Evolutionary conservation across 129 eudicot genomes (phyloP).

Genomic region (Mikania micrantha): DNA sequence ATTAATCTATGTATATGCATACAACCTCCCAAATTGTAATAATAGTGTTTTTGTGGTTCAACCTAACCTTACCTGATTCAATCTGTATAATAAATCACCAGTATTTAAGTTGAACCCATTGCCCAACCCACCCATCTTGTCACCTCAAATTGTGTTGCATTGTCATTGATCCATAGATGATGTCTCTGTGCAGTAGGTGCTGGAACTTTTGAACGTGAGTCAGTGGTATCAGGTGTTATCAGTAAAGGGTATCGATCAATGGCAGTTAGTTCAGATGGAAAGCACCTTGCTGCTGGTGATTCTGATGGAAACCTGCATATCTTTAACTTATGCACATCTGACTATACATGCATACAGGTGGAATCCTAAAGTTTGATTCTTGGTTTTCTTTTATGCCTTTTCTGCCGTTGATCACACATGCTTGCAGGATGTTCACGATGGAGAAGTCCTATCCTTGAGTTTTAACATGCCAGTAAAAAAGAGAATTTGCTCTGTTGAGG

Average conservation of each 20-base stretch:
- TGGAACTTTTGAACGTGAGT: slow-evolving; percentile 68
- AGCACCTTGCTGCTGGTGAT: slow-evolving; percentile 77
- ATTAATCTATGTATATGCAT: neutral
- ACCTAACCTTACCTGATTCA: neutral
- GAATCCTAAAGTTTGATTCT: neutral
- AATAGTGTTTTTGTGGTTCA: neutral
- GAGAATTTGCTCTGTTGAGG: slow-evolving; percentile 16
- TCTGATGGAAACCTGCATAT: slow-evolving; percentile 67
- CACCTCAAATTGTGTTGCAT: neutral
- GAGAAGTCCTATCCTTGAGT: slow-evolving; percentile 52
- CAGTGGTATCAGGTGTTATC: slow-evolving; percentile 36
- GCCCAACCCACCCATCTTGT: neutral
- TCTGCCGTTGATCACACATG: slow-evolving; percentile 18
- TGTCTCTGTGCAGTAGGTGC: slow-evolving; percentile 41
- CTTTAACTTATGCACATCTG: slow-evolving; percentile 50
- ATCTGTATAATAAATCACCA: neutral
- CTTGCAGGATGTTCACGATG: slow-evolving; percentile 57
- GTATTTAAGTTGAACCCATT: neutral
- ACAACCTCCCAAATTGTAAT: neutral
- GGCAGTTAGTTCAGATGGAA: slow-evolving; percentile 79
- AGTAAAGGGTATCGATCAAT: slow-evolving; percentile 58
- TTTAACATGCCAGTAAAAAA: slow-evolving; percentile 38
- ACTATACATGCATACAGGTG: slow-evolving; percentile 57
- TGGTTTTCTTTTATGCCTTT: neutral
- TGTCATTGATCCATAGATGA: neutral